Base-by-base conservation (phyloP, 164 flowering plant genomes). In the Saururus chinensis region DNA sequence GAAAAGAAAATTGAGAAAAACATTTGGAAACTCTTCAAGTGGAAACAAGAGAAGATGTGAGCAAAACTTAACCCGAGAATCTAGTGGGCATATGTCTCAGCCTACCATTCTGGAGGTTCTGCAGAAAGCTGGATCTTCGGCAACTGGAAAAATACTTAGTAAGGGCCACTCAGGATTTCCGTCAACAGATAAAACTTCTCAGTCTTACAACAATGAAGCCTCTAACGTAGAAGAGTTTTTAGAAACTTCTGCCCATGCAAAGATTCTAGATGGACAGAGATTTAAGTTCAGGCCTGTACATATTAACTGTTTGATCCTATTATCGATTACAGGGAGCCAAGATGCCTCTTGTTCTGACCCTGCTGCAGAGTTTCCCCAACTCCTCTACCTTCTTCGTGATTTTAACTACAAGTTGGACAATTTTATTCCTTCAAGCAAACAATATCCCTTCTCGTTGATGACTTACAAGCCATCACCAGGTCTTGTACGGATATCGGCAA, bases 381-480 rank as follows among this genome's bases (percentile, higher is more conserved):
- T 76, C 69, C 75, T 87, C 64, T 88, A 86, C 74, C 82, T 90
- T 68, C 71, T 88, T 56, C 85, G 78, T 59, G 97, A 90, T 73
- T 84, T 90, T 67, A 75, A 73, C 74, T 40, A 65, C 74, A 88
- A 84, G 79, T 74, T 90, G 73, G 81, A 79, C 59, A 69, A 58
- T 60, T 66, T 77, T 64, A 74, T 71, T 78, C 72, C 63, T 72
- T 30, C 37, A 30, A 74, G 64, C 59, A 85, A 79, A 75, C 81
- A 65, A 65, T 57, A 58, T 26, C 54, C 64, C 16, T 6, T 30
- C 30, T 17, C 30, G 14, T 48, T 40, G 49, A 72, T 37, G 5
- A 12, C 60, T 67, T 48, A 23, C 65, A 30, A 66, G 71, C 68
- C 72, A 69, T 74, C 85, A 57, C 52, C 72, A 65, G 77, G 73